These are phyloP conservation scores for Trichoderma hamatum DNA, from an alignment of 2,329 filamentous ascomycete species.

Conservation along the genomic window DNA sequence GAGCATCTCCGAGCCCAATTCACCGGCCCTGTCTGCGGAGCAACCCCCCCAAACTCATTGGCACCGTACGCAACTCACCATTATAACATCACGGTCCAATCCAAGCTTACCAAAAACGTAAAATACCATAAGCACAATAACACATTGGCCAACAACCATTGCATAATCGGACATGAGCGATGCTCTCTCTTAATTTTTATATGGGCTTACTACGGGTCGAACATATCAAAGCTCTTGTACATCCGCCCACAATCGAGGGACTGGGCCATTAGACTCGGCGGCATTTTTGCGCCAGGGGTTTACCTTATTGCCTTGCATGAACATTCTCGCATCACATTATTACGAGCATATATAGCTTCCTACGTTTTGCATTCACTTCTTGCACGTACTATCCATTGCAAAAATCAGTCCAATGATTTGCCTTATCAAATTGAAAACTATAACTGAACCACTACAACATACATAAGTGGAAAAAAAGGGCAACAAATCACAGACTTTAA, in stretches of 20 bases:
- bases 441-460: too few relatives aligned
- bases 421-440: too few relatives aligned
- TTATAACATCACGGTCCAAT: background rate
- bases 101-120: background rate
- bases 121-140: background rate
- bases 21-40: background rate
- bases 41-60: background rate
- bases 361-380: too few relatives aligned
- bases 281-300: background rate
- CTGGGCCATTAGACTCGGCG: background rate
- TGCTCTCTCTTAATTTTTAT: background rate
- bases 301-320: background rate
- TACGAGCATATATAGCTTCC: too few relatives aligned
- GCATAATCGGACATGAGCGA: background rate
- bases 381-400: too few relatives aligned
- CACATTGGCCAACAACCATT: background rate
- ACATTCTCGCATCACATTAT: too few relatives aligned
- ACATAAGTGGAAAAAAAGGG: too few relatives aligned
- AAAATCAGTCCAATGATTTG: too few relatives aligned
- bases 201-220: background rate
- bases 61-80: background rate
- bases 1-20: conserved; percentile 14
- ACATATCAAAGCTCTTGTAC: background rate
- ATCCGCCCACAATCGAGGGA: background rate
- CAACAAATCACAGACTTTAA: too few relatives aligned